Conservation (phyloP, 208 protist genomes). For the Acanthamoeba culbertsoni region DNA sequence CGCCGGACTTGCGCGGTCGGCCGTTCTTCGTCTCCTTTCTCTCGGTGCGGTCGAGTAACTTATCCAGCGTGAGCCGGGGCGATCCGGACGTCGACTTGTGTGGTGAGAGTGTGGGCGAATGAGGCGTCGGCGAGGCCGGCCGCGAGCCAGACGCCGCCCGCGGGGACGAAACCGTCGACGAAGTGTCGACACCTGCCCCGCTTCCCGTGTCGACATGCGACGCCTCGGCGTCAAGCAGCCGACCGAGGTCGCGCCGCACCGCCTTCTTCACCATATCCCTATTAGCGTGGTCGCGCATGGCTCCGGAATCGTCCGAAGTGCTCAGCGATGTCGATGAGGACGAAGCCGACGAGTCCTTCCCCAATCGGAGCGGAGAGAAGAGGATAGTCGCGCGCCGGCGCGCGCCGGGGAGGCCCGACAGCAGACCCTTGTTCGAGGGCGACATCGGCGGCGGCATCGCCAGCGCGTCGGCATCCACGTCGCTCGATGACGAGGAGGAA, state of each 20-base stretch:
- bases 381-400: background rate
- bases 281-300: no score
- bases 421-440: background rate
- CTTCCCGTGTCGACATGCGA: no score
- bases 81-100: no score
- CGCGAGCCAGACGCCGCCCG: no score
- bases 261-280: background rate
- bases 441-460: background rate
- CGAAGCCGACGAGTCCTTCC: background rate
- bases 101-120: no score
- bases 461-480: background rate
- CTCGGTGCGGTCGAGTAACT: background rate
- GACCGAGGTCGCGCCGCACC: background rate
- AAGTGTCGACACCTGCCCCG: no score
- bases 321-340: background rate
- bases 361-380: background rate
- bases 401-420: background rate
- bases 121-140: no score
- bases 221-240: background rate
- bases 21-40: background rate
- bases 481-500: background rate
- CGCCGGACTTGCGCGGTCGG: background rate
- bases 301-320: background rate
- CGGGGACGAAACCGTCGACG: no score
- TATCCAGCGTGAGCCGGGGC: background rate